Conservation (phyloP, 495 filamentous ascomycete species). For the Aspergillus hancockii region DNA sequence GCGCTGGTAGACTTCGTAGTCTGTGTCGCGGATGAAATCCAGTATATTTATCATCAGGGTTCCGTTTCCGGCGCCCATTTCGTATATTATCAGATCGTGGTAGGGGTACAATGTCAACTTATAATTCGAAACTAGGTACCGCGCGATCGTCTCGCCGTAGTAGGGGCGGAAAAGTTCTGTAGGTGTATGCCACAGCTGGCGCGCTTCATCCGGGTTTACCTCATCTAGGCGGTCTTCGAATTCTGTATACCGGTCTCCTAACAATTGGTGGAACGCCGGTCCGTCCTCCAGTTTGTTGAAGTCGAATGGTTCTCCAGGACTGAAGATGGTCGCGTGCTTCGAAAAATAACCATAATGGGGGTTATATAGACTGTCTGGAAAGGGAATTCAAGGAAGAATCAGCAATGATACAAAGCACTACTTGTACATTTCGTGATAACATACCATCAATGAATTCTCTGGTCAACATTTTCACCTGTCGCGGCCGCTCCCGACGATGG, state of each 20-base stretch:
- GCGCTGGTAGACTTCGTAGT: slow-evolving; percentile 89
- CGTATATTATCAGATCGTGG: slow-evolving; percentile 96
- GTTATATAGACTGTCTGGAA: slow-evolving; percentile 90
- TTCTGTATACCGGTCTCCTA: slow-evolving; percentile 78
- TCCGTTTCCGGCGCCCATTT: slow-evolving; percentile 96
- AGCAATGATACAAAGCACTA: background rate
- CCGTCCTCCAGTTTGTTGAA: slow-evolving; percentile 82
- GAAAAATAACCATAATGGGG: slow-evolving; percentile 97
- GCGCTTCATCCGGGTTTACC: slow-evolving; percentile 64
- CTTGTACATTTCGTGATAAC: slow-evolving; percentile 5
- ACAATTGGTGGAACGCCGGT: slow-evolving; percentile 70
- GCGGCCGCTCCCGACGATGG: slow-evolving; percentile 70
- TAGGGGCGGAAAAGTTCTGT: slow-evolving; percentile 96
- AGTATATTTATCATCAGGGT: slow-evolving; percentile 98
- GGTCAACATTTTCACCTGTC: slow-evolving; percentile 91
- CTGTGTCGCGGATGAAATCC: slow-evolving; percentile 88
- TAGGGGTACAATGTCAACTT: slow-evolving; percentile 91
- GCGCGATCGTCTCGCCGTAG: slow-evolving; percentile 94
- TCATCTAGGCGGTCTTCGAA: slow-evolving; percentile 89
- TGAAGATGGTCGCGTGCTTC: slow-evolving; percentile 96
- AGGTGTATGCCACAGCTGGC: slow-evolving; percentile 97
- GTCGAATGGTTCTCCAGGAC: slow-evolving; percentile 86
- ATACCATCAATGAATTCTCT: slow-evolving; percentile 96
- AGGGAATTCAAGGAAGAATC: background rate
- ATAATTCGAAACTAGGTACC: slow-evolving; percentile 94